phyloP scores from a whole-genome alignment of 345 rosid genomes.

The Eucalyptus caleyi region DNA sequence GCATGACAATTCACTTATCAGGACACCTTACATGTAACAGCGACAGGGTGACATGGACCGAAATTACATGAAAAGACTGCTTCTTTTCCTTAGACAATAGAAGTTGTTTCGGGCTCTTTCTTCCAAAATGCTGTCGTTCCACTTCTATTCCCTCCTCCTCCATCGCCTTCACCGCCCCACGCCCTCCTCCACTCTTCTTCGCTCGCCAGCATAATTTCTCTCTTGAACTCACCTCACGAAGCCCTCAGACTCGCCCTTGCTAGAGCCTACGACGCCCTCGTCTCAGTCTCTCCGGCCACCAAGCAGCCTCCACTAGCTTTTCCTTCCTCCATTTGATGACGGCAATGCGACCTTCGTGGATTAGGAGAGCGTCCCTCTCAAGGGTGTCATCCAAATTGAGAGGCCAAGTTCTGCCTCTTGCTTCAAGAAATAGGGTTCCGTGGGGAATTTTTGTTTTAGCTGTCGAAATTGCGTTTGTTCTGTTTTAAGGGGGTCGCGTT shows the following conservation, averaged over 20 bases:
- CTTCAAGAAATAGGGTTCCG: slow-evolving; percentile 62
- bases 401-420: slow-evolving; percentile 39
- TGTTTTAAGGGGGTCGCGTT: slow-evolving; percentile 33
- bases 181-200: slow-evolving; percentile 9
- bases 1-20: neutral
- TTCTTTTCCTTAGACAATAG: neutral
- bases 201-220: slow-evolving; percentile 2
- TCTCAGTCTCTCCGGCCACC: slow-evolving; percentile 26
- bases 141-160: neutral
- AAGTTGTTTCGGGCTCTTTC: slow-evolving; percentile 21
- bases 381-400: slow-evolving; percentile 81
- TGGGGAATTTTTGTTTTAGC: neutral
- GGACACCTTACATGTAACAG: neutral
- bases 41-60: neutral
- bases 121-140: slow-evolving; percentile 2
- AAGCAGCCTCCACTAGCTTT: slow-evolving; percentile 6
- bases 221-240: neutral
- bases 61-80: neutral
- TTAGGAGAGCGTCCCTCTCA: slow-evolving; percentile 57
- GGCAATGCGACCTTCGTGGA: slow-evolving; percentile 40
- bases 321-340: neutral
- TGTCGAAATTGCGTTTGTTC: neutral
- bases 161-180: slow-evolving; percentile 15
- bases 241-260: slow-evolving; percentile 26
- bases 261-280: slow-evolving; percentile 42